Conservation (phyloP, 108 stramenopile genomes). For the Cyclotella cryptica region DNA sequence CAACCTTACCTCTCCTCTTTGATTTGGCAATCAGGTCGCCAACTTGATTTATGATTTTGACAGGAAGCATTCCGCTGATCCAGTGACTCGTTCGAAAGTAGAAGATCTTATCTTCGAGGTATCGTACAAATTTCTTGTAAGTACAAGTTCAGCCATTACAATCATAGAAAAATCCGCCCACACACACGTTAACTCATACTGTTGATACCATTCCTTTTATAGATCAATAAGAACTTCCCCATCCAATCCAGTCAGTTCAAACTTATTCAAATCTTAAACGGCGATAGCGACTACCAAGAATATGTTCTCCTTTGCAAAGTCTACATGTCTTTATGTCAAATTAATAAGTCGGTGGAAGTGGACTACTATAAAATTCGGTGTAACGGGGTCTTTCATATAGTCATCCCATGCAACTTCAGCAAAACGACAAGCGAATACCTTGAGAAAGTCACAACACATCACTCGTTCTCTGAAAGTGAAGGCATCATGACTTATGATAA, state of each 20-base stretch:
- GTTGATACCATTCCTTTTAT: not conserved
- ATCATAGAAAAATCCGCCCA: not conserved
- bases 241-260: conserved; percentile 52
- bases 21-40: conserved; percentile 18
- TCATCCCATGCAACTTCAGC: conserved; percentile 61
- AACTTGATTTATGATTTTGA: conserved; percentile 63
- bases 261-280: conserved; percentile 55
- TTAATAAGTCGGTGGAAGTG: conserved; percentile 68
- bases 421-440: conserved; percentile 57
- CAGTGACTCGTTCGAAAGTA: conserved; percentile 57
- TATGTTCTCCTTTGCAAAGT: conserved; percentile 63
- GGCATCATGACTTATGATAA: conserved; percentile 63
- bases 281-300: conserved; percentile 59
- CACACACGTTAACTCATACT: not conserved
- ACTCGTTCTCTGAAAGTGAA: conserved; percentile 56
- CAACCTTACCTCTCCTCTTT: not conserved
- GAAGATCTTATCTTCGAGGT: conserved; percentile 58
- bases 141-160: not conserved
- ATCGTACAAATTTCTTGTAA: conserved; percentile 60
- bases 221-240: conserved; percentile 57
- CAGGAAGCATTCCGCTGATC: conserved; percentile 45
- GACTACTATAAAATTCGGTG: conserved; percentile 60
- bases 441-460: conserved; percentile 47
- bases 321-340: conserved; percentile 63
- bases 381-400: conserved; percentile 53